Conservation (phyloP, 306 rosid species). For the Cyamopsis tetragonoloba region DNA sequence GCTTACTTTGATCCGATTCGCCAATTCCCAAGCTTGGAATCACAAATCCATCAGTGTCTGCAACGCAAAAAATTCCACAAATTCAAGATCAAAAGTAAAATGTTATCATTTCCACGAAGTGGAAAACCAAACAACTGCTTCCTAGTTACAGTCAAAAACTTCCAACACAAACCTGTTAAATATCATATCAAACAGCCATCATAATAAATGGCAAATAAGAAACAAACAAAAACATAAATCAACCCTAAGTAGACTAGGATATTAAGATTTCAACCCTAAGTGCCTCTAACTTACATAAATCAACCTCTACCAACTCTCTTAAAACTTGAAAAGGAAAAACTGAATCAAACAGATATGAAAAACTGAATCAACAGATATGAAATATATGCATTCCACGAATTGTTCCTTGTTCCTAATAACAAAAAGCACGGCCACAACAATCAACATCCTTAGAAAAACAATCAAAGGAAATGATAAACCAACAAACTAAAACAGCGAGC, state of each 20-base stretch:
- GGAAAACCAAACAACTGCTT: slow-evolving; percentile 3
- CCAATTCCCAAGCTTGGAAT: slow-evolving; percentile 89
- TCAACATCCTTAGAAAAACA: not conserved
- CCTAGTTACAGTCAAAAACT: not conserved
- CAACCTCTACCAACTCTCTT: not conserved
- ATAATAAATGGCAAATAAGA: not conserved
- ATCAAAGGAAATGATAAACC: not conserved
- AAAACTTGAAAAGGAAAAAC: not conserved
- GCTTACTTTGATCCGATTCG: slow-evolving; percentile 42
- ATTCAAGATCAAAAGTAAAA: slow-evolving; percentile 1
- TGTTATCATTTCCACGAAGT: no score
- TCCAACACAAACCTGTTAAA: not conserved
- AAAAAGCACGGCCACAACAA: not conserved
- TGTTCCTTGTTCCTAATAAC: not conserved
- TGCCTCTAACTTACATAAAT: not conserved
- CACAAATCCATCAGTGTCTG: slow-evolving; percentile 93
- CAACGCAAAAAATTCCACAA: slow-evolving; percentile 12
- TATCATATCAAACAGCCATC: not conserved
- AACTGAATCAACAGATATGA: not conserved
- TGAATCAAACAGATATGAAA: not conserved
- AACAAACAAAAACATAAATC: not conserved
- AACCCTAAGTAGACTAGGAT: not conserved
- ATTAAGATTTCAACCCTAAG: not conserved
- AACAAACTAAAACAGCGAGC: not conserved
- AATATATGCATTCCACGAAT: not conserved